Evolutionary conservation across 192 early-diverging fungal species (phyloP).

Genomic region (Borealophlyctis nickersoniae): DNA sequence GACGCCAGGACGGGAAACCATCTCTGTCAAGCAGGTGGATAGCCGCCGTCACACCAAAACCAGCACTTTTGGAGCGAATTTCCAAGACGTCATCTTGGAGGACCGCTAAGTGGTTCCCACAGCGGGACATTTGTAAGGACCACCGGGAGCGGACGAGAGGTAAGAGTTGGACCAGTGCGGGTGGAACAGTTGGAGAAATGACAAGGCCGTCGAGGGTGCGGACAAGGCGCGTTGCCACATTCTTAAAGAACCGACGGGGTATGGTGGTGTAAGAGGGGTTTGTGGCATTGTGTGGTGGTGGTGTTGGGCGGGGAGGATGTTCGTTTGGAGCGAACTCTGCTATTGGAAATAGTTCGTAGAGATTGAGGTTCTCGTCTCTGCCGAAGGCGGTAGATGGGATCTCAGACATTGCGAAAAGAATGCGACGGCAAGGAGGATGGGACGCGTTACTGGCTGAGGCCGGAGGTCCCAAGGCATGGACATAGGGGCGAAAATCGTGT

Average conservation of each 20-base stretch:
- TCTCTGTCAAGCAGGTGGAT: slow-evolving; percentile 8
- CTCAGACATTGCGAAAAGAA: too few species aligned
- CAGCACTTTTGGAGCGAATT: neutral
- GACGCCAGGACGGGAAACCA: slow-evolving; percentile 25
- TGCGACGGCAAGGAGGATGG: too few species aligned
- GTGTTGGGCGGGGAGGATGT: neutral
- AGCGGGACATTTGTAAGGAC: slow-evolving; percentile 9
- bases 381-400: too few species aligned
- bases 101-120: slow-evolving; percentile 15
- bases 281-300: neutral
- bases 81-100: slow-evolving; percentile 22
- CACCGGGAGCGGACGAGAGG: slow-evolving; percentile 12
- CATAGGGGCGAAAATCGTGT: too few species aligned
- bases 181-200: slow-evolving; percentile 20
- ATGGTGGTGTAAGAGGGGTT: slow-evolving; percentile 7
- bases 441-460: too few species aligned
- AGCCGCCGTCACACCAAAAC: slow-evolving; percentile 8
- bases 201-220: slow-evolving; percentile 29
- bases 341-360: slow-evolving; percentile 3
- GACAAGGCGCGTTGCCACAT: slow-evolving; percentile 15
- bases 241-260: slow-evolving; percentile 11
- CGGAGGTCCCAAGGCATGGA: too few species aligned
- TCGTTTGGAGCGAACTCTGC: neutral
- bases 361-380: too few species aligned
- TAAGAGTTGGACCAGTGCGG: slow-evolving; percentile 24